phyloP scores from a whole-genome alignment of 768 basidiomycete species.

The Suillus tomentosus region DNA sequence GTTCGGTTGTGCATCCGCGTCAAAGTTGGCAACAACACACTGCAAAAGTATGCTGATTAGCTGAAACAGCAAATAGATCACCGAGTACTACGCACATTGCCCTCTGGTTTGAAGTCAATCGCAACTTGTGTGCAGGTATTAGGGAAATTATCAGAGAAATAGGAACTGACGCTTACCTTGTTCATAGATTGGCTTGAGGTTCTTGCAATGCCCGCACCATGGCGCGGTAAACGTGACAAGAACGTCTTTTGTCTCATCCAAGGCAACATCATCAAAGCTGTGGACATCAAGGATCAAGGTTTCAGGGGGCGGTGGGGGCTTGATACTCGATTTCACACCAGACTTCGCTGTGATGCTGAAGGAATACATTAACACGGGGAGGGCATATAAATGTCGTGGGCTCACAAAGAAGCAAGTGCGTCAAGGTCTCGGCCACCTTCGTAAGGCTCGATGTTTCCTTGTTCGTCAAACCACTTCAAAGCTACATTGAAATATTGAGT shows the following conservation, averaged over 20 bases:
- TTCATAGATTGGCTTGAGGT: slow-evolving; percentile 83
- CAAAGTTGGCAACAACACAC: slow-evolving; percentile 90
- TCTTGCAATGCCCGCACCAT: slow-evolving; percentile 97
- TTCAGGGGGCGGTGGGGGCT: slow-evolving; percentile 76
- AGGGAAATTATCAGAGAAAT: slow-evolving; percentile 7
- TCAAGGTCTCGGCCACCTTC: slow-evolving; percentile 83
- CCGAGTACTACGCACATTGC: slow-evolving; percentile 50
- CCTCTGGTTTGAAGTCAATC: slow-evolving; percentile 73
- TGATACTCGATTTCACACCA: slow-evolving; percentile 85
- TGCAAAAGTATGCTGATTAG: slow-evolving; percentile 30
- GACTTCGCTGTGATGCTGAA: slow-evolving; percentile 72
- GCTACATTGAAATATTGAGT: slow-evolving; percentile 47
- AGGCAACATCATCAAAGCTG: slow-evolving; percentile 76
- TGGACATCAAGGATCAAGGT: slow-evolving; percentile 65
- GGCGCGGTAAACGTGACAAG: slow-evolving; percentile 82
- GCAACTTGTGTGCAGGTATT: slow-evolving; percentile 54
- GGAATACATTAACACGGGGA: not conserved
- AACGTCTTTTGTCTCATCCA: slow-evolving; percentile 76
- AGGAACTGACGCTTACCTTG: slow-evolving; percentile 46
- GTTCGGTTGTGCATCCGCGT: slow-evolving; percentile 86
- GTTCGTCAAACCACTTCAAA: slow-evolving; percentile 85
- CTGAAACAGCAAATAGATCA: not conserved
- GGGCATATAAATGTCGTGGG: not conserved
- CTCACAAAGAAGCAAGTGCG: slow-evolving; percentile 73
- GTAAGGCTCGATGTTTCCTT: slow-evolving; percentile 69